These are phyloP conservation scores for Pichia sp. DNA, from an alignment of 1,139 yeast species.

Conservation along the genomic window DNA sequence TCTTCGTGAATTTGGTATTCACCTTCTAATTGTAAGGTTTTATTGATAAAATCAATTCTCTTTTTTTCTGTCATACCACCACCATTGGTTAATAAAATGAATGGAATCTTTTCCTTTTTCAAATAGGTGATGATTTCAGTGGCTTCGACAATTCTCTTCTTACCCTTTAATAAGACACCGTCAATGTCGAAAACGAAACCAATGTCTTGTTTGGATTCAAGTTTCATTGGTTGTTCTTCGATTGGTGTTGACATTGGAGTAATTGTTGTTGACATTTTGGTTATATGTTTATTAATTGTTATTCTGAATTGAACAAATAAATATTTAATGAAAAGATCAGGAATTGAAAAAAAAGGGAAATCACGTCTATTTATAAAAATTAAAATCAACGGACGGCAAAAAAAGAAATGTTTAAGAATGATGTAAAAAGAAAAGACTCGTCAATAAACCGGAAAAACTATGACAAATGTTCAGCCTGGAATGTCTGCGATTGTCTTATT, in stretches of 20 bases:
- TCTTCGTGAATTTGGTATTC: constrained; percentile 38
- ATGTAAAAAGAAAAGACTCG: no score
- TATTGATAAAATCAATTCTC: constrained; percentile 51
- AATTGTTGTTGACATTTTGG: not conserved
- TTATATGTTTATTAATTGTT: not conserved
- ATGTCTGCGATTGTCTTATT: no score
- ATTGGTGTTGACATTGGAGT: constrained; percentile 12
- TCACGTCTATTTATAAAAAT: not conserved
- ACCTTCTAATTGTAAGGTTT: constrained; percentile 30
- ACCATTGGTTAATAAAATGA: constrained; percentile 82
- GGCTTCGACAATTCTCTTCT: constrained; percentile 62
- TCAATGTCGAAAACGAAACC: constrained; percentile 46
- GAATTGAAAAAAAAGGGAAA: no score
- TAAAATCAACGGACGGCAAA: no score
- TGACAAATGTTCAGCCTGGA: no score
- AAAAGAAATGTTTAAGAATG: no score
- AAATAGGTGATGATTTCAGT: constrained; percentile 52
- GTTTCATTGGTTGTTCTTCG: constrained; percentile 7
- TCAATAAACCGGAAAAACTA: no score
- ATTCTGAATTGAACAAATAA: not conserved
- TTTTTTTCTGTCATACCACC: constrained; percentile 73
- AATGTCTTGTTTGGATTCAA: constrained; percentile 12
- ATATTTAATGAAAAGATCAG: not conserved
- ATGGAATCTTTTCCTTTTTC: constrained; percentile 57
- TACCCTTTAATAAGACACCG: constrained; percentile 85